Evolutionary conservation across 306 rosid genomes (phyloP).

Genomic region (Quercus mongolica): DNA sequence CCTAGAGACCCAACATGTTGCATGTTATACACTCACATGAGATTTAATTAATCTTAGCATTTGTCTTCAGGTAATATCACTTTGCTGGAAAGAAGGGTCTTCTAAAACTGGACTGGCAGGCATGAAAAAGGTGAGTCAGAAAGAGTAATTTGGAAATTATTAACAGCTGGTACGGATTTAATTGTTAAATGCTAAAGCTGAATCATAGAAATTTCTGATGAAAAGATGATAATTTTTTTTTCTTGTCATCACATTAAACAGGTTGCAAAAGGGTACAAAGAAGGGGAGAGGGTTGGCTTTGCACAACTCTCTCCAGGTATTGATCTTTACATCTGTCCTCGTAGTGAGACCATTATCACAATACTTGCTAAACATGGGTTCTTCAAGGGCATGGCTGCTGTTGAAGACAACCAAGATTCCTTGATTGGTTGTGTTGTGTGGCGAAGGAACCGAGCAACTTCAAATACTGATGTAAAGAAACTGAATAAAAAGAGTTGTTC

Average conservation of each 20-base stretch:
- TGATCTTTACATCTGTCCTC: conserved; percentile 30
- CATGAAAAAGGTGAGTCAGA: conserved; percentile 22
- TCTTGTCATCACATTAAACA: background rate
- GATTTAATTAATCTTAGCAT: background rate
- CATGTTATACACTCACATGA: background rate
- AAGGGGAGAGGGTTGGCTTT: conserved; percentile 22
- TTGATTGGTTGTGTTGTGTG: conserved; percentile 31
- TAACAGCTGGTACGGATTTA: background rate
- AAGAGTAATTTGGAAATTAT: background rate
- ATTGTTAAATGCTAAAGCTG: background rate
- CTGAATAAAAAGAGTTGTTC: background rate
- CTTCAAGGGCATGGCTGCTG: conserved; percentile 31
- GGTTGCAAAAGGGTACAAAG: conserved; percentile 25
- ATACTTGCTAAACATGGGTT: conserved; percentile 30
- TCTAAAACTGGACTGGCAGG: conserved; percentile 16
- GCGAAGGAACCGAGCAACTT: conserved; percentile 20
- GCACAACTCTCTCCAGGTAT: conserved; percentile 18
- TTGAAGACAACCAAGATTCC: conserved; percentile 26
- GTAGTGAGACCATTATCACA: conserved; percentile 27
- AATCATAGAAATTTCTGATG: background rate
- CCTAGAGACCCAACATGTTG: background rate
- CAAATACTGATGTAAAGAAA: background rate
- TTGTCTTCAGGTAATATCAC: conserved; percentile 25
- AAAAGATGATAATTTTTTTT: background rate
- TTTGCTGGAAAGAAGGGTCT: conserved; percentile 31